These are phyloP conservation scores for Phialophora macrospora DNA, from an alignment of 2,329 filamentous ascomycete genomes.

Conservation along the genomic window DNA sequence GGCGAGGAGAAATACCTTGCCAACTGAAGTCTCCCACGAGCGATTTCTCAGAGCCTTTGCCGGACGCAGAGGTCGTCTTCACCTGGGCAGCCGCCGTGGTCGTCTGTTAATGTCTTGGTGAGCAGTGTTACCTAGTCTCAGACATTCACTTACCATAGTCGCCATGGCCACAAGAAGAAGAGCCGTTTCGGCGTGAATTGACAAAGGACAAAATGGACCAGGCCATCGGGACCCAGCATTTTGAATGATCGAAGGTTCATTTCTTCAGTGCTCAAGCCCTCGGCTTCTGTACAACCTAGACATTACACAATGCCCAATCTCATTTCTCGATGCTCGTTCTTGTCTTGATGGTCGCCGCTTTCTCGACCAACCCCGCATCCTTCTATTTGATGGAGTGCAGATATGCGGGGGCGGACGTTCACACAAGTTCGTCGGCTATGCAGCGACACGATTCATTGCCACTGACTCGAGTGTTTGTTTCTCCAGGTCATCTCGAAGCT, in stretches of 20 bases:
- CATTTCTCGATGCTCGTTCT: neutral
- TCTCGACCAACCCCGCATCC: slow-evolving; percentile 13
- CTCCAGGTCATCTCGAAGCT: neutral
- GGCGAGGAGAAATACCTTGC: slow-evolving; percentile 16
- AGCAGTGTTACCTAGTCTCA: neutral
- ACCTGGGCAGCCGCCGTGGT: slow-evolving; percentile 8
- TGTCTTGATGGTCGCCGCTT: neutral
- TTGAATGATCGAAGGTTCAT: neutral
- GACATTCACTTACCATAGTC: slow-evolving; percentile 16
- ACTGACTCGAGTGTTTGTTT: slow-evolving; percentile 9
- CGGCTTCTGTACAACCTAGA: neutral
- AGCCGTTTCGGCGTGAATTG: neutral
- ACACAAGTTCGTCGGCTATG: slow-evolving; percentile 2
- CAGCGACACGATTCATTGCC: slow-evolving; percentile 10
- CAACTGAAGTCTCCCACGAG: slow-evolving; percentile 28
- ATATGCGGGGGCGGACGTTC: neutral
- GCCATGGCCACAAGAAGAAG: slow-evolving; percentile 34
- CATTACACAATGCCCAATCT: neutral
- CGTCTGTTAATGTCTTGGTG: slow-evolving; percentile 5
- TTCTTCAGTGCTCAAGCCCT: neutral
- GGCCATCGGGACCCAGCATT: neutral
- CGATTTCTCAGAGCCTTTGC: slow-evolving; percentile 20
- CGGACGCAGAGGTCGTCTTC: slow-evolving; percentile 10
- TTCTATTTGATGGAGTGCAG: neutral
- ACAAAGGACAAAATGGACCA: neutral